Base-by-base conservation (phyloP, 1,139 yeast species). In the Magnusiomyces suaveolens region DNA sequence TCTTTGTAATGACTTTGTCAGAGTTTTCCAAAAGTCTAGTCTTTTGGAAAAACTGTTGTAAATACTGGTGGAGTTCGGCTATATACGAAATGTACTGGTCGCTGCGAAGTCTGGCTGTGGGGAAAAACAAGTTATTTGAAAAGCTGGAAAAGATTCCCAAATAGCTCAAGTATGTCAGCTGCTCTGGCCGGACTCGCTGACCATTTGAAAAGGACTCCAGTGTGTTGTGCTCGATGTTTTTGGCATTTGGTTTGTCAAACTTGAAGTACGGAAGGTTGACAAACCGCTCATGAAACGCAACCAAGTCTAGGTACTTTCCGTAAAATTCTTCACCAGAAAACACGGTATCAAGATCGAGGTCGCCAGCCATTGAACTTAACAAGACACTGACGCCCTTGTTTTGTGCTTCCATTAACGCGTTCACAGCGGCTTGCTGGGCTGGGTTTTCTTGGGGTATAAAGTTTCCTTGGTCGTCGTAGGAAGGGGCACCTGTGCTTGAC, bases 241-340 rank as follows among this genome's bases (percentile, higher is more conserved):
- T 18, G 25, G 4, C 20, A 4, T 20, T 8, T 8, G n/a, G 6
- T 20, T 41, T 3, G 4, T 41, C 44, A 18, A 53, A 63, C 58
- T 12, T 56, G 20, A 60, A 56, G 54, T 59, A 60, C 46, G 69
- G 66, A 6, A 83, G 67, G 52, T 76, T 74, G 47, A 79, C 64
- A 77, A 83, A 86, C 29, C 60, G 61, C 39, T 75, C 76, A 65
- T 82, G 83, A 53, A 76, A 72, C 1, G 64, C 60, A 10, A 73
- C 66, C 55, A 90, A 70, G 61, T 87, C 92, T 26, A 90, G 59
- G 60, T 69, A 80, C 60, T 77, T 77, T 0, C 96, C 96, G 64
- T 75, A 79, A 25, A 69, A 68, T 64, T 89, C 96, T 43, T 77
- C 81, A 2, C 78, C 75, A 0, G 79, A 69, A 63, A 86, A 88